Evolutionary conservation across 139 green algal genomes (phyloP), one percentile per base, ranked within the genome.

Genomic region (Coccomyxa sp.): DNA sequence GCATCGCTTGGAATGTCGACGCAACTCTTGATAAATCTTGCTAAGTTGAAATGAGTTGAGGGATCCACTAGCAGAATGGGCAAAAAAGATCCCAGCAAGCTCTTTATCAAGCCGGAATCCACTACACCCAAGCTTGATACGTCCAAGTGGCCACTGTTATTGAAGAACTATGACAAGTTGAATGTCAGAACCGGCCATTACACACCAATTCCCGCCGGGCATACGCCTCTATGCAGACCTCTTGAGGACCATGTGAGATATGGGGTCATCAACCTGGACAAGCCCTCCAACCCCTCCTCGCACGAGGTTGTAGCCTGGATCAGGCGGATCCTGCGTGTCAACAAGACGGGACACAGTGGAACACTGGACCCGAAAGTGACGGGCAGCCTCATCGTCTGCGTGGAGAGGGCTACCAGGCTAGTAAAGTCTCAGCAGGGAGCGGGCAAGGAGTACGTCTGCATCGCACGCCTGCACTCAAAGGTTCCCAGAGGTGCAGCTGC

Each of bases 271-370:
- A 99, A 99, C 89, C 89, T 99, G 23, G 97, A 99, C 92, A 99
- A 99, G 86, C 97, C 97, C 0, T 92, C 93, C 18, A 99, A 99
- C 88, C 97, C 97, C 16, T 97, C 92, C 23, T 98, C 93, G 1
- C 97, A 99, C 86, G 97, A 99, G 90, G 88, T 97, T 27, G 97
- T 99, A 27, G 97, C 97, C 13, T 99, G 97, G 97, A 95, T 98
- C 68, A 90, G 91, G 71, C 95, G 97, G 79, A 98, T 99, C 59
- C 90, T 99, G 60, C 90, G 97, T n/a, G 94, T 98, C 18, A 96
- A 99, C 81, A 99, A 99, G 90, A 99, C 97, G 0, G 97, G 97
- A 10, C 97, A 99, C 91, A 96, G 90, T 38, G 96, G 96, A 58
- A 99, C 96, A 12, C 90, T 99, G 9, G 96, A 99, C 81, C 96